Evolutionary conservation across 768 basidiomycete species (phyloP).

Genomic region (Termitomyces sp.): DNA sequence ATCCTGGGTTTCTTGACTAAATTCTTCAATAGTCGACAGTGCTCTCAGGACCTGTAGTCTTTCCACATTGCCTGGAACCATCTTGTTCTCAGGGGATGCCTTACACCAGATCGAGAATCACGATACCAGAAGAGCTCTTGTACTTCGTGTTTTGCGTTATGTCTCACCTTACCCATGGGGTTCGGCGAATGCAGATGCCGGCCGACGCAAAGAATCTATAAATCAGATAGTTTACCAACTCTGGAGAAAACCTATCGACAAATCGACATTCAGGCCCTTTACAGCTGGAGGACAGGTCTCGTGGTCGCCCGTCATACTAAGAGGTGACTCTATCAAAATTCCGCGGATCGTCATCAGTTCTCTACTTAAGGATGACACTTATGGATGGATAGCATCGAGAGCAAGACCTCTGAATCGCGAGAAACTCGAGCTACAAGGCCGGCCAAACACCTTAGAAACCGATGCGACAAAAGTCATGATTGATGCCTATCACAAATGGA

Average conservation of each 20-base stretch:
- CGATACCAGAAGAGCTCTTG: conserved; percentile 35
- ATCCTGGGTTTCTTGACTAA: neutral
- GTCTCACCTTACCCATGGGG: conserved; percentile 80
- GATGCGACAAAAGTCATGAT: conserved; percentile 36
- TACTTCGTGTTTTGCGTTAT: conserved; percentile 62
- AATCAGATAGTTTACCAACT: conserved; percentile 44
- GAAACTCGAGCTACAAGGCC: conserved; percentile 22
- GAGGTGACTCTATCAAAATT: conserved; percentile 19
- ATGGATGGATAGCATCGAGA: conserved; percentile 65
- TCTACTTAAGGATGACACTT: conserved; percentile 12
- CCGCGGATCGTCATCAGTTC: conserved; percentile 8
- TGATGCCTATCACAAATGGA: conserved; percentile 14
- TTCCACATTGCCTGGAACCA: conserved; percentile 48
- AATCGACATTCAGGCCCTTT: conserved; percentile 30
- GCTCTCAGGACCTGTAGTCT: conserved; percentile 30
- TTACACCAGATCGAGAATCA: conserved; percentile 32
- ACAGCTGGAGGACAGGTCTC: conserved; percentile 59
- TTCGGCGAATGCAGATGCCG: conserved; percentile 55
- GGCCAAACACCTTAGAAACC: conserved; percentile 26
- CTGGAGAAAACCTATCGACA: conserved; percentile 35
- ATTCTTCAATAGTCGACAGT: conserved; percentile 35
- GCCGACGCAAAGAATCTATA: conserved; percentile 45
- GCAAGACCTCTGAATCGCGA: conserved; percentile 41
- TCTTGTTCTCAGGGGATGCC: conserved; percentile 37
- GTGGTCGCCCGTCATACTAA: conserved; percentile 53